These are phyloP conservation scores for Alternaria ethzedia DNA, from an alignment of 2,329 filamentous ascomycete genomes.

Conservation along the genomic window DNA sequence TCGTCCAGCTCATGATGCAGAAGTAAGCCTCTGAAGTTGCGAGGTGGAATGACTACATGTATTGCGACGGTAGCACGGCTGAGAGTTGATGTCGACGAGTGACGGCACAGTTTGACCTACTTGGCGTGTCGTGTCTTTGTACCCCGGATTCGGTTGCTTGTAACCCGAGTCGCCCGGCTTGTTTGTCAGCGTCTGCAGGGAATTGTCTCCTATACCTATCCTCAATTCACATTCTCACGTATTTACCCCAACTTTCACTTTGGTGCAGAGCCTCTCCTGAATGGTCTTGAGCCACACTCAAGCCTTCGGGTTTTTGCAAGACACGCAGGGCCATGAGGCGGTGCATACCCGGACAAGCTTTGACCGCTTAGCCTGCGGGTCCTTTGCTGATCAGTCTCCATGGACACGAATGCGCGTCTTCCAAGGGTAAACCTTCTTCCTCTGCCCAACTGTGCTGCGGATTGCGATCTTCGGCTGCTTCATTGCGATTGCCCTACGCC, in stretches of 20 bases:
- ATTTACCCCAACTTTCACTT: slow-evolving; percentile 3
- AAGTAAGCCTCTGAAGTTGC: slow-evolving; percentile 49
- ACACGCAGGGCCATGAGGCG: slow-evolving; percentile 25
- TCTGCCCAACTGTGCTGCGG: neutral
- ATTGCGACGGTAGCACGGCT: slow-evolving; percentile 37
- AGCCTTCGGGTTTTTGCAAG: neutral
- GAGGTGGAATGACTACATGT: slow-evolving; percentile 39
- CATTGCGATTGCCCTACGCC: neutral
- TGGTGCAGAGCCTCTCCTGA: slow-evolving; percentile 7
- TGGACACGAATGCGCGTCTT: neutral
- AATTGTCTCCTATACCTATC: slow-evolving; percentile 13
- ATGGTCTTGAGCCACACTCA: slow-evolving; percentile 9
- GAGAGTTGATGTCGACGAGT: slow-evolving; percentile 37
- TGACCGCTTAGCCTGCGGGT: slow-evolving; percentile 15
- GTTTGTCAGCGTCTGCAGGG: slow-evolving; percentile 6
- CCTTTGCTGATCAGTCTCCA: slow-evolving; percentile 4
- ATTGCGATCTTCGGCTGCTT: neutral
- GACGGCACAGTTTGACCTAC: slow-evolving; percentile 17
- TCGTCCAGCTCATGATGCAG: slow-evolving; percentile 64
- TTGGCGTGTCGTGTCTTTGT: slow-evolving; percentile 11
- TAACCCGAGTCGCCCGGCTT: slow-evolving; percentile 6
- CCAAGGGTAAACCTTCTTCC: neutral
- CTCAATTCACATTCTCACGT: slow-evolving; percentile 15
- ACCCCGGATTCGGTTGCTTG: slow-evolving; percentile 9
- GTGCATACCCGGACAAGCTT: slow-evolving; percentile 21